Evolutionary conservation across 805 yeast species (phyloP).

Genomic region (Saccharomycopsis capsularis): DNA sequence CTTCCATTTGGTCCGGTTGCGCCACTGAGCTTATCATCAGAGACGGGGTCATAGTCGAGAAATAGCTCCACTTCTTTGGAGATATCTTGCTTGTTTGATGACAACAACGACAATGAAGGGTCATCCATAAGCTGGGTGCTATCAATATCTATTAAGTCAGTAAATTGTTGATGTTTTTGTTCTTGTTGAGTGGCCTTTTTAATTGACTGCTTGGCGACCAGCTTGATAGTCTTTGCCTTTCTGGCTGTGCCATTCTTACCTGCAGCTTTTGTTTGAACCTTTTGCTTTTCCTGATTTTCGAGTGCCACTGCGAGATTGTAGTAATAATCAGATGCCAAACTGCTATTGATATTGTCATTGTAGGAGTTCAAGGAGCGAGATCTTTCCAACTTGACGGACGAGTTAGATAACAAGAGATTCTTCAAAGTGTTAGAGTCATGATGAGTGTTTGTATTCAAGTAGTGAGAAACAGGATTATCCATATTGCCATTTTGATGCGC

Average conservation of each 20-base stretch:
- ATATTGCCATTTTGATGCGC: not conserved
- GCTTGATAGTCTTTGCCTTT: not conserved
- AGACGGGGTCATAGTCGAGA: slow-evolving; percentile 10
- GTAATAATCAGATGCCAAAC: not conserved
- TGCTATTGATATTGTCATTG: not conserved
- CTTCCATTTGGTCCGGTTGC: not conserved
- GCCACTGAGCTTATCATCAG: not conserved
- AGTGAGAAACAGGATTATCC: not conserved
- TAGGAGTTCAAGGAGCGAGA: slow-evolving; percentile 8
- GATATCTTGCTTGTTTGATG: not conserved
- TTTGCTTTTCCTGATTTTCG: not conserved
- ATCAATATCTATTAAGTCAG: not conserved
- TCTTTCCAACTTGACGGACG: slow-evolving; percentile 12
- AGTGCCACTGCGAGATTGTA: not conserved
- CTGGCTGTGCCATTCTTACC: not conserved
- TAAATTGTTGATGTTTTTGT: not conserved
- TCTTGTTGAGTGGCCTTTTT: not conserved
- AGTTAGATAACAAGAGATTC: slow-evolving; percentile 4
- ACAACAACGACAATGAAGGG: not conserved
- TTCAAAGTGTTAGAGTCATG: slow-evolving; percentile 14
- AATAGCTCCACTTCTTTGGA: slow-evolving; percentile 1
- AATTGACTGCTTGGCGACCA: not conserved
- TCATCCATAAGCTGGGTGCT: not conserved
- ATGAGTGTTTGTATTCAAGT: slow-evolving; percentile 7
- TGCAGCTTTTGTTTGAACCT: not conserved